phyloP scores from a whole-genome alignment of 208 protist genomes.

The Crithidia brevicula region DNA sequence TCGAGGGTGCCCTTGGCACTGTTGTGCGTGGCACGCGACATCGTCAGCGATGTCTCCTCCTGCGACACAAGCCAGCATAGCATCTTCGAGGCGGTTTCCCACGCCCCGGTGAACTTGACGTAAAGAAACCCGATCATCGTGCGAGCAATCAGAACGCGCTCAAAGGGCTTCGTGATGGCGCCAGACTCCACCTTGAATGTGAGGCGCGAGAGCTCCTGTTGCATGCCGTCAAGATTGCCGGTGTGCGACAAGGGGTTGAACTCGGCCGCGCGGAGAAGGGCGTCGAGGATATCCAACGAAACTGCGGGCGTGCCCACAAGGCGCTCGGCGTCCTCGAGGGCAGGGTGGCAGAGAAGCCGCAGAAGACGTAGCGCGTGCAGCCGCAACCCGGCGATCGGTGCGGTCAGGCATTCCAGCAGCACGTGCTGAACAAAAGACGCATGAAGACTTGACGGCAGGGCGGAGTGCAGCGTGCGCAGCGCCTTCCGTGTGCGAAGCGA shows the following conservation, averaged over 20 bases:
- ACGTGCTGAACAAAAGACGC: slow-evolving; percentile 53
- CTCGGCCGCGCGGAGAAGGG: slow-evolving; percentile 54
- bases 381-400: slow-evolving; percentile 68
- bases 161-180: slow-evolving; percentile 50
- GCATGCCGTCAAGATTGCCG: slow-evolving; percentile 72
- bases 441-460: slow-evolving; percentile 50
- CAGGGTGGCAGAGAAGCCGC: slow-evolving; percentile 56
- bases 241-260: slow-evolving; percentile 77
- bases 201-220: slow-evolving; percentile 61
- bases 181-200: slow-evolving; percentile 64
- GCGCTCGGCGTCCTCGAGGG: slow-evolving; percentile 20
- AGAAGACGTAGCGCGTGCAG: slow-evolving; percentile 73
- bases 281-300: slow-evolving; percentile 24
- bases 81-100: slow-evolving; percentile 66
- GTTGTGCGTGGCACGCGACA: background rate
- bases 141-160: slow-evolving; percentile 66
- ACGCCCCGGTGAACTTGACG: slow-evolving; percentile 78
- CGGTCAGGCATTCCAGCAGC: slow-evolving; percentile 71
- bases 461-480: slow-evolving; percentile 37
- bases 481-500: slow-evolving; percentile 26
- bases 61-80: slow-evolving; percentile 56
- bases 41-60: slow-evolving; percentile 47
- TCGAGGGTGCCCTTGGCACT: background rate
- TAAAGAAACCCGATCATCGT: slow-evolving; percentile 86
- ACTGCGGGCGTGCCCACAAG: slow-evolving; percentile 26